Conservation (phyloP, 768 basidiomycete species). For the Amylocystis lapponica region DNA sequence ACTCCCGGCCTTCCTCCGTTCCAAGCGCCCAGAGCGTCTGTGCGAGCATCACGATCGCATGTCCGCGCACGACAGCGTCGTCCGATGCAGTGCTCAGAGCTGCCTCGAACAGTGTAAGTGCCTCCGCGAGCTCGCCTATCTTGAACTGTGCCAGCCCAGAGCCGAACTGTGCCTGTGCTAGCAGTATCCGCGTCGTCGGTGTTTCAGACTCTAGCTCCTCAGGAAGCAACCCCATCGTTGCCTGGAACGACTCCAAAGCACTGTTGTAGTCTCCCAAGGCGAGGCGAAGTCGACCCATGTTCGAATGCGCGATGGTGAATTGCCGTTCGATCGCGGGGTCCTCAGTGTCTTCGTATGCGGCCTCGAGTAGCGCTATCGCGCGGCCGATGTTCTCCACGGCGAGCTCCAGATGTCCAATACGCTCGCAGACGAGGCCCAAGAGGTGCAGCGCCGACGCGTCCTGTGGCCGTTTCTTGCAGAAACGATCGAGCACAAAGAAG, state of each 20-base stretch:
- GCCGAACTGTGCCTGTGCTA: slow-evolving; percentile 63
- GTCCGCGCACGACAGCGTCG: slow-evolving; percentile 48
- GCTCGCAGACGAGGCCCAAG: slow-evolving; percentile 79
- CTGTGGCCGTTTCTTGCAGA: slow-evolving; percentile 56
- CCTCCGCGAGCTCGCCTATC: slow-evolving; percentile 52
- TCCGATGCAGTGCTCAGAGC: slow-evolving; percentile 53
- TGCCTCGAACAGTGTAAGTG: slow-evolving; percentile 61
- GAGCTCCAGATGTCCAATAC: slow-evolving; percentile 62
- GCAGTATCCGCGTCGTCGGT: slow-evolving; percentile 35
- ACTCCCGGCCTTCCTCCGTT: slow-evolving; percentile 68
- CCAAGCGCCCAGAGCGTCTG: slow-evolving; percentile 82
- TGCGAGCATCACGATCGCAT: slow-evolving; percentile 73
- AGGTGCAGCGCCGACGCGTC: slow-evolving; percentile 80
- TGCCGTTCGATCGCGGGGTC: slow-evolving; percentile 69
- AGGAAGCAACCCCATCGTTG: slow-evolving; percentile 61
- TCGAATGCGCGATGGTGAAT: slow-evolving; percentile 78
- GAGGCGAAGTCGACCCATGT: slow-evolving; percentile 74
- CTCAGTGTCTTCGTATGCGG: slow-evolving; percentile 84
- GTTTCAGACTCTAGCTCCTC: slow-evolving; percentile 37
- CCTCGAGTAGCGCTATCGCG: slow-evolving; percentile 73
- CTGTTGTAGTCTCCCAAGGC: slow-evolving; percentile 49
- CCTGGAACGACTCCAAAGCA: slow-evolving; percentile 67
- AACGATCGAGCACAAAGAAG: slow-evolving; percentile 79
- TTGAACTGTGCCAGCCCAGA: slow-evolving; percentile 69
- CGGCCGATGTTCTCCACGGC: slow-evolving; percentile 51